Conservation (phyloP, 108 stramenopile genomes). For the Seminavis robusta region DNA sequence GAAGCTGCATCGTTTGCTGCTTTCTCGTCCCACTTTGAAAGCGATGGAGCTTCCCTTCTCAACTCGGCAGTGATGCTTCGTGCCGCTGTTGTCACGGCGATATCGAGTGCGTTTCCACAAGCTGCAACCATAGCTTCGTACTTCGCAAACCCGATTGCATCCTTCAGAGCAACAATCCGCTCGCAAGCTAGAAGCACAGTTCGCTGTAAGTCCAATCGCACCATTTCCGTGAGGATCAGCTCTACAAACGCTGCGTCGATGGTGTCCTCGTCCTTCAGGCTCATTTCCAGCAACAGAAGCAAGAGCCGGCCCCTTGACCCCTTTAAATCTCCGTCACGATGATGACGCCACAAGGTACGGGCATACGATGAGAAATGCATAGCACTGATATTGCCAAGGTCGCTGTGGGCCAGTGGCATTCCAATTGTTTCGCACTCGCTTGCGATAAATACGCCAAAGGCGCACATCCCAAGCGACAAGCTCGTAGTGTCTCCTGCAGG, state of each 20-base stretch:
- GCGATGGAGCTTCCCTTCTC: too few species aligned
- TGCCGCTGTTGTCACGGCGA: too few species aligned
- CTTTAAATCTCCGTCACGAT: constrained; percentile 31
- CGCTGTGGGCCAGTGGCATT: constrained; percentile 76
- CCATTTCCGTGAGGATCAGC: constrained; percentile 51
- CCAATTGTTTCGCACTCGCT: constrained; percentile 89
- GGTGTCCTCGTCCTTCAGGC: constrained; percentile 39
- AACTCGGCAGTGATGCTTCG: too few species aligned
- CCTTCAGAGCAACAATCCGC: constrained; percentile 27
- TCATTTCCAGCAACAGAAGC: constrained; percentile 69
- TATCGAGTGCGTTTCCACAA: too few species aligned
- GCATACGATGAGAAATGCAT: constrained; percentile 84
- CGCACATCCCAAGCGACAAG: constrained; percentile 40
- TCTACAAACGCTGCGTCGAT: constrained; percentile 53
- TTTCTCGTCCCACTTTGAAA: too few species aligned
- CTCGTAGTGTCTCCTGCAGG: constrained; percentile 9
- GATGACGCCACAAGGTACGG: constrained; percentile 78
- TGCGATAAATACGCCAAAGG: constrained; percentile 76
- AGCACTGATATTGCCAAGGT: constrained; percentile 63
- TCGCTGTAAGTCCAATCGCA: constrained; percentile 45
- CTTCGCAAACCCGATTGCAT: too few species aligned
- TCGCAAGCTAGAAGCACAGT: constrained; percentile 65
- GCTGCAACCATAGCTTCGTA: too few species aligned
- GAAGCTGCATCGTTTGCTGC: too few species aligned
- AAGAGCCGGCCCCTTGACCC: constrained; percentile 64